Base-by-base conservation (phyloP, 2,329 filamentous ascomycete genomes). In the Neopestalotiopsis sp. region DNA sequence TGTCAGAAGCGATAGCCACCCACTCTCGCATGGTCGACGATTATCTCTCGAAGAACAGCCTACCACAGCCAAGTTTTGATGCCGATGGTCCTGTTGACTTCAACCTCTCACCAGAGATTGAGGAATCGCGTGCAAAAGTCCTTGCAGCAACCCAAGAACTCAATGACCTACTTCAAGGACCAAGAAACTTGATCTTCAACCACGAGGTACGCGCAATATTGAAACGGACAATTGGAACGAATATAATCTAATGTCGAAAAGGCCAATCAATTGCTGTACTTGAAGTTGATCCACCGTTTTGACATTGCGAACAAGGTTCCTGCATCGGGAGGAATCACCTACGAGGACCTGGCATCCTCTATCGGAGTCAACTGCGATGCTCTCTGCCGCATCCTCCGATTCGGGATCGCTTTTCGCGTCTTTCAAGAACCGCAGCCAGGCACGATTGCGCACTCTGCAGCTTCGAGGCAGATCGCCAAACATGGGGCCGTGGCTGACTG, bases 401-500 rank as follows among this genome's bases (percentile, higher is more conserved):
- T 59, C 20, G 20, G 57, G 6, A 59, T 59, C 3, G 57, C 57
- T 5, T 59, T 59, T 6, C 20, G 57, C 1, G 9, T 59, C 12
- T 59, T 59, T 3, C 12, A 34, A 30, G 57, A 59, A 12, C 57
- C 57, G 12, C 57, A 34, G 14, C 57, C 57, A 2, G 57, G 57
- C 1, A 30, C 14, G 1, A 34, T 30, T 6, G 57, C 9, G 24
- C 20, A 30, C 12, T 59, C 57, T 17, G 10, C 57, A 17, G 57
- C 57, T 14, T 30, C 57, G 28, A 59, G 28, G 17, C 57, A 61
- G 61, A 28, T 66, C 5, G 67, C 69, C 7, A 45, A 67, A 61
- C 40, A 69, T 32, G 28, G 34, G 7, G 28, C 30, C 14, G 32
- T 70, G 4, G 65, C 67, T 40, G 69, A 69, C 28, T 69, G 69